These are phyloP conservation scores for Aspergillus aculeatus DNA, from an alignment of 2,329 filamentous ascomycete genomes.

Conservation along the genomic window DNA sequence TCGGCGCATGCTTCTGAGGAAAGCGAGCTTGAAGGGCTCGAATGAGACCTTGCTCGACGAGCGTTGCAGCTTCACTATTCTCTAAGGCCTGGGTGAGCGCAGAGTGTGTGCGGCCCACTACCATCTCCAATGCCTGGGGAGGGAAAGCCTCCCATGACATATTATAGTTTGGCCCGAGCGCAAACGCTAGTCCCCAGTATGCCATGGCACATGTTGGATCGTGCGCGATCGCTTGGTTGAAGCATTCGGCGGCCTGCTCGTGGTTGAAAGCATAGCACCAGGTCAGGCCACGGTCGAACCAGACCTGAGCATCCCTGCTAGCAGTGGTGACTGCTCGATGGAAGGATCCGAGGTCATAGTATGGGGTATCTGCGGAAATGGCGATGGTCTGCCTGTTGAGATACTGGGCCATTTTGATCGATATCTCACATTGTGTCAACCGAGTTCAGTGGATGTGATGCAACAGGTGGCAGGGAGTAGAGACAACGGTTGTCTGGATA, in stretches of 20 bases:
- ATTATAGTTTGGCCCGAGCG: constrained; percentile 74
- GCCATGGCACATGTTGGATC: constrained; percentile 41
- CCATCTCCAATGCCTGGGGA: constrained; percentile 53
- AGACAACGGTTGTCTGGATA: neutral
- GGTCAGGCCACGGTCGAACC: constrained; percentile 36
- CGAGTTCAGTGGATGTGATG: neutral
- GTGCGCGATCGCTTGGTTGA: constrained; percentile 34
- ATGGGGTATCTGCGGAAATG: neutral
- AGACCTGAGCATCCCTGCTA: constrained; percentile 29
- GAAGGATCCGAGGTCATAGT: constrained; percentile 34
- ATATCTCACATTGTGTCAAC: neutral
- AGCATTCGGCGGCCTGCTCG: constrained; percentile 39
- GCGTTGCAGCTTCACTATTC: constrained; percentile 38
- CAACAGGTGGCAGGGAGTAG: neutral
- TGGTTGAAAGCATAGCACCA: constrained; percentile 44
- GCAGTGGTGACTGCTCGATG: constrained; percentile 35
- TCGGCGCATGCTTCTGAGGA: constrained; percentile 51
- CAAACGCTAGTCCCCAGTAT: constrained; percentile 55
- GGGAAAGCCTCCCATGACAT: constrained; percentile 75
- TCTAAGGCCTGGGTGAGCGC: constrained; percentile 48
- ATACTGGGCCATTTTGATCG: neutral
- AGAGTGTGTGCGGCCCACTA: constrained; percentile 50
- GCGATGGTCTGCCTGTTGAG: neutral
- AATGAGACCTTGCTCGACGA: constrained; percentile 63
- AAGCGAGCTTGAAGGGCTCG: constrained; percentile 63